A percentile compares a stretch with the other conserved stretches of the same genome.
Evolutionary conservation across 805 yeast species (phyloP).

Genomic region (Metschnikowia noctiluminum): DNA sequence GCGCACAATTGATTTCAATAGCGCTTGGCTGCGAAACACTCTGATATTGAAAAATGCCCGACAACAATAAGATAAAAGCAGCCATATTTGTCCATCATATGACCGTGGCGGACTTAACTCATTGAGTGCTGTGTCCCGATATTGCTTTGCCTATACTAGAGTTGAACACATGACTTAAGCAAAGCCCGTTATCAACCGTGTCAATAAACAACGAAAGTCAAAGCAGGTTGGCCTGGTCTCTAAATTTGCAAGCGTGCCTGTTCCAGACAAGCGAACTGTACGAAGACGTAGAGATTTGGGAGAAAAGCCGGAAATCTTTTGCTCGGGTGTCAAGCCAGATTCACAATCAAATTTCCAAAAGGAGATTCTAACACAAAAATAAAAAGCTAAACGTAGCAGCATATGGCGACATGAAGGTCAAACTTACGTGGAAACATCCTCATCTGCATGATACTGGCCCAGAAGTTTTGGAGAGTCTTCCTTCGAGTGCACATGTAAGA

Average conservation of each 20-base stretch:
- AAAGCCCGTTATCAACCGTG: too few relatives aligned
- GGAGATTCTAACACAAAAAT: not conserved
- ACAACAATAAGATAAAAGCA: too few relatives aligned
- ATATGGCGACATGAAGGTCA: not conserved
- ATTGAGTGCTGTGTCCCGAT: too few relatives aligned
- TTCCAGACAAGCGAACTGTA: not conserved
- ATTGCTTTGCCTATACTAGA: too few relatives aligned
- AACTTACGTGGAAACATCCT: not conserved
- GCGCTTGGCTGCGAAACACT: too few relatives aligned
- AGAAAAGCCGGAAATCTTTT: not conserved
- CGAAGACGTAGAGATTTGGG: not conserved
- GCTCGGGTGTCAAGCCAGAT: not conserved
- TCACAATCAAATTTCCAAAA: not conserved
- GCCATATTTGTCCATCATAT: too few relatives aligned
- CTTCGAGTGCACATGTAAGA: not conserved
- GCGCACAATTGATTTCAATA: too few relatives aligned
- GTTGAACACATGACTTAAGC: too few relatives aligned
- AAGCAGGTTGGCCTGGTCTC: not conserved
- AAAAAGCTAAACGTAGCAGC: not conserved
- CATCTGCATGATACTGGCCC: not conserved
- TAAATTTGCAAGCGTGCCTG: not conserved
- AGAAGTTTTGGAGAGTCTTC: not conserved
- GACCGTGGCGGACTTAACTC: too few relatives aligned
- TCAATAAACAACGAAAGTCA: not conserved
- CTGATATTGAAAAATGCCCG: too few relatives aligned